Evolutionary conservation across 176 grass and related monocot species (phyloP), one percentile per base, ranked within the genome.

Genomic region (Phyllostachys edulis): DNA sequence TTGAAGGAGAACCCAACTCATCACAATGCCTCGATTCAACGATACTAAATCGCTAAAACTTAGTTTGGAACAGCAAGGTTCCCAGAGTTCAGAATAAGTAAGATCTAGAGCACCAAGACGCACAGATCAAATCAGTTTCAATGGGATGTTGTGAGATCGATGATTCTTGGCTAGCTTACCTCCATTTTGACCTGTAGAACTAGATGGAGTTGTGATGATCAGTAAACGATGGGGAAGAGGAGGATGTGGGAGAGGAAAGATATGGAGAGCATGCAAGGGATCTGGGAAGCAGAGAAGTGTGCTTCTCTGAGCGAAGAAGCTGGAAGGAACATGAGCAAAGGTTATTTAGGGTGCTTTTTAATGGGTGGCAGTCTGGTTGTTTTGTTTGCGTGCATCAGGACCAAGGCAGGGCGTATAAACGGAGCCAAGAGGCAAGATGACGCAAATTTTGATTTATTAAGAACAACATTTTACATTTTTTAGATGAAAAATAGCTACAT

Each of bases 321-420:
- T 27, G 15, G 24, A 32, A 50, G 46, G 27, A 74, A 21, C 12
- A n/a, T n/a, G n/a, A n/a, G n/a, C n/a, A n/a, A n/a, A n/a, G n/a
- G n/a, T n/a, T 27, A 12, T 77, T 59, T 84, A 46, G 20, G 83
- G 52, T 37, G 64, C 73, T 14, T 85, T 85, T 61, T 78, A 85
- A 78, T 37, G 73, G 38, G 12, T 47, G 60, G 38, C 11, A 17
- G 32, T 54, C 78, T 36, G 24, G 55, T 4, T 21, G 38, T 7
- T 17, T 38, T 3, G 5, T 69, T 14, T 69, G 18, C 63, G n/a
- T 69, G 37, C 83, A 69, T 21, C 39, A 77, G 64, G 26, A 68
- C 63, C 51, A 59, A 77, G 29, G 26, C 14, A 21, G 6, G 50
- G 62, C 49, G n/a, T n/a, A n/a, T n/a, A n/a, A n/a, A n/a, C n/a